Conservation (phyloP, 345 rosid genomes). For the Brassica incana region DNA sequence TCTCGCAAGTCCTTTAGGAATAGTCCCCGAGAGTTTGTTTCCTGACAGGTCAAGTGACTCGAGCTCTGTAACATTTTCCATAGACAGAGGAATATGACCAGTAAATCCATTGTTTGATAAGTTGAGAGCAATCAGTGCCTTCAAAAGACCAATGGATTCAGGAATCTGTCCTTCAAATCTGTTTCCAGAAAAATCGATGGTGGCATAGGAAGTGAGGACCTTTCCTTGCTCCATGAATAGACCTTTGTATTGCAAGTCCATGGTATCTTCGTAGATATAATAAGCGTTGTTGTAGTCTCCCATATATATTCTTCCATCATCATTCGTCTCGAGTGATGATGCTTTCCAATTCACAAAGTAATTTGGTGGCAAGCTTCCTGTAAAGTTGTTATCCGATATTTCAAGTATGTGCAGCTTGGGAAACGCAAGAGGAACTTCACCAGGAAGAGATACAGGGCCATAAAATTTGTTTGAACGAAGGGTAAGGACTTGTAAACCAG, state of each 20-base stretch:
- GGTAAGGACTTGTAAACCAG: background rate
- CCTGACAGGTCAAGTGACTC: no score
- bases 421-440: background rate
- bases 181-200: constrained; percentile 22
- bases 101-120: constrained; percentile 22
- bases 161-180: background rate
- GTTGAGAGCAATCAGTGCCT: constrained; percentile 21
- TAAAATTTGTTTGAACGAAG: background rate
- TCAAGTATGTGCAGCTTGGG: background rate
- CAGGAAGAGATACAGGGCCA: background rate
- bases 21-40: no score
- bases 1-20: no score
- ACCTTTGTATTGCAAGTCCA: constrained; percentile 26
- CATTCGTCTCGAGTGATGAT: background rate
- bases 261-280: background rate
- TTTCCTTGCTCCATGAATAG: background rate
- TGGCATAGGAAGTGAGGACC: background rate
- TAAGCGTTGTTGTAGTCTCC: background rate
- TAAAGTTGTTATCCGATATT: background rate
- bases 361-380: background rate
- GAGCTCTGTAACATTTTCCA: background rate
- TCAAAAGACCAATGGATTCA: constrained; percentile 14
- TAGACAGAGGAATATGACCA: constrained; percentile 21
- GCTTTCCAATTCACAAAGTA: background rate
- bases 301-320: background rate